Evolutionary conservation across 345 rosid species (phyloP).

Genomic region (Dipteronia sinensis): DNA sequence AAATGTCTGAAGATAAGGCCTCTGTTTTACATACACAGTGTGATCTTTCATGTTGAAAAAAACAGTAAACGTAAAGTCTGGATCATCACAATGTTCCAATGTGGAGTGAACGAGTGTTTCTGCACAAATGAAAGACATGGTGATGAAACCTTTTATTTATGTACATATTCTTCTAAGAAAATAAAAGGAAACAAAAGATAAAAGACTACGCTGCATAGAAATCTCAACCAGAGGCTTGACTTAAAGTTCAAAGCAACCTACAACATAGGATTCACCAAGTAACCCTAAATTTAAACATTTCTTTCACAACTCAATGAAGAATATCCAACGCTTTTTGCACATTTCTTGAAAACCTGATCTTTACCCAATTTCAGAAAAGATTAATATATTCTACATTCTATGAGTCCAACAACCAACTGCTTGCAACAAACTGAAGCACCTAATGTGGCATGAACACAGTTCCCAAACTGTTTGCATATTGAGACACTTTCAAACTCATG

Average conservation of each 20-base stretch:
- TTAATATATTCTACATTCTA: not conserved
- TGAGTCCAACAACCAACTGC: not conserved
- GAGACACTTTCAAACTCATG: not conserved
- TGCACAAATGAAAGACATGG: constrained; percentile 37
- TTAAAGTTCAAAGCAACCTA: not conserved
- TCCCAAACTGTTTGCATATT: not conserved
- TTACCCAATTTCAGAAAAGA: not conserved
- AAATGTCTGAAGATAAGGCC: constrained; percentile 81
- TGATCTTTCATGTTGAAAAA: constrained; percentile 91
- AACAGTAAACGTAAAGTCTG: constrained; percentile 82
- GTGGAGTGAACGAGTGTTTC: constrained; percentile 96
- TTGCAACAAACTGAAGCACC: not conserved
- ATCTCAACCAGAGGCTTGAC: constrained; percentile 3
- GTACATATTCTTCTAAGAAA: not conserved
- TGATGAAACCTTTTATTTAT: constrained; percentile 5
- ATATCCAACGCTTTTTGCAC: not conserved
- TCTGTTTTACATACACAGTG: constrained; percentile 77
- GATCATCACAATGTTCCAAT: constrained; percentile 68
- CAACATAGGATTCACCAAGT: not conserved
- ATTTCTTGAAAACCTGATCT: not conserved
- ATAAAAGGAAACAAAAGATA: not conserved
- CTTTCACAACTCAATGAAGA: not conserved
- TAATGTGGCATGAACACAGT: not conserved
- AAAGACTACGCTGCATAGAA: not conserved
- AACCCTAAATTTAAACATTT: not conserved